These are phyloP conservation scores for Daldinia bambusicola DNA, from an alignment of 495 filamentous ascomycete genomes.

Conservation along the genomic window DNA sequence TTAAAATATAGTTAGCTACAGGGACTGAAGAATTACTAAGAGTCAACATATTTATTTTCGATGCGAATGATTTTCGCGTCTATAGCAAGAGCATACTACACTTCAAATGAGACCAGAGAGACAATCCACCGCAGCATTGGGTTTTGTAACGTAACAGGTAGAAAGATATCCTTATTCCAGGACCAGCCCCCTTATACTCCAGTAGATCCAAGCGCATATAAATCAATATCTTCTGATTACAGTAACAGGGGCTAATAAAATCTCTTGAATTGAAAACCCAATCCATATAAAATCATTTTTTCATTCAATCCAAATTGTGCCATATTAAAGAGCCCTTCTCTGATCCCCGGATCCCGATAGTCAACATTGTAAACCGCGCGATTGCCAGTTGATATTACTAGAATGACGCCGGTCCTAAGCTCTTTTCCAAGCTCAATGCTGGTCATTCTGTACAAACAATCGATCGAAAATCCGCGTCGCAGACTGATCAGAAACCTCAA, in stretches of 20 bases:
- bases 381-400: slow-evolving; percentile 27
- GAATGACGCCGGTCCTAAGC: slow-evolving; percentile 5
- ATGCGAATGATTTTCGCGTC: no score
- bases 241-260: neutral
- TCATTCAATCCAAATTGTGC: slow-evolving; percentile 23
- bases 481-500: neutral
- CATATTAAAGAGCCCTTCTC: slow-evolving; percentile 32
- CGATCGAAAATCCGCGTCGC: slow-evolving; percentile 25
- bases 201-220: neutral
- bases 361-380: slow-evolving; percentile 8
- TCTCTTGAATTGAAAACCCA: slow-evolving; percentile 31
- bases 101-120: no score
- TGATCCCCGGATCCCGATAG: slow-evolving; percentile 16
- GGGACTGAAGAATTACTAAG: no score
- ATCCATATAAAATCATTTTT: slow-evolving; percentile 36
- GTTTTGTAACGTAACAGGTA: neutral
- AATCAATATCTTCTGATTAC: neutral
- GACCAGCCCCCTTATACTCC: neutral
- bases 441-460: slow-evolving; percentile 3
- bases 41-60: no score
- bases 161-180: neutral
- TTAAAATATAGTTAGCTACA: no score
- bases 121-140: no score
- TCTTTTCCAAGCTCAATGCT: slow-evolving; percentile 30
- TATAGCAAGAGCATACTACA: no score